Evolutionary conservation across 2,329 filamentous ascomycete genomes (phyloP), one percentile per base, ranked within the genome.

Genomic region (Pseudogymnoascus verrucosus): DNA sequence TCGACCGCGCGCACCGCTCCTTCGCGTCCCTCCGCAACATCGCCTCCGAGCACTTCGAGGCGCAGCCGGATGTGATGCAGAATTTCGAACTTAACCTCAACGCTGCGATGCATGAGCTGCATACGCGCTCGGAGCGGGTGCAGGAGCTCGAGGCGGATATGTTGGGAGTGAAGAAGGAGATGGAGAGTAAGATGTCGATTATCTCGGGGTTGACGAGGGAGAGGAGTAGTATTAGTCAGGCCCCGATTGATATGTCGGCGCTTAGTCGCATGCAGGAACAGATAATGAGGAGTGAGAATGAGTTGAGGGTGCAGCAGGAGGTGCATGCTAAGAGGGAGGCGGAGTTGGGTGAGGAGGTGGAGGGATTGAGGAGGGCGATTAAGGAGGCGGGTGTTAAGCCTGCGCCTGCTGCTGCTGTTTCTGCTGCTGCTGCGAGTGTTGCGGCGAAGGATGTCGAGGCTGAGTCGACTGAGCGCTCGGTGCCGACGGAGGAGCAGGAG

Each of bases 171-270:
- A 95, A 91, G 79, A 96, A 92, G 78, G 95, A 99, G 75, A 96
- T 98, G 89, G 95, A 99, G 73, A 88, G 85, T 67, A 99, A 99
- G 83, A 92, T 93, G 80, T 90, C 91, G 31, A 93, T 99, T 72
- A 98, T 99, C 69, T 91, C 91, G 31, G 95, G 95, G 5, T 81
- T 99, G 67, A 96, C 95, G 3, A 88, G 95, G 62, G 96, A 99
- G 76, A 84, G 96, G 65, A 93, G 91, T 2, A 97, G 92, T 77
- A 82, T 97, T 77, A 91, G 93, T 74, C 84, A 81, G 74, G 81
- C 82, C 2, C 89, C 92, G 6, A 88, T 96, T 72, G 95, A 99
- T 72, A 96, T 97, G 74, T 93, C 91, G 0, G 87, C 97, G 67
- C 88, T 98, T 34, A 89, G 91, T 4, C 89, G 88, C 14, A 85